These are phyloP conservation scores for Tagetes erecta DNA, from an alignment of 129 eudicot species.

Conservation along the genomic window DNA sequence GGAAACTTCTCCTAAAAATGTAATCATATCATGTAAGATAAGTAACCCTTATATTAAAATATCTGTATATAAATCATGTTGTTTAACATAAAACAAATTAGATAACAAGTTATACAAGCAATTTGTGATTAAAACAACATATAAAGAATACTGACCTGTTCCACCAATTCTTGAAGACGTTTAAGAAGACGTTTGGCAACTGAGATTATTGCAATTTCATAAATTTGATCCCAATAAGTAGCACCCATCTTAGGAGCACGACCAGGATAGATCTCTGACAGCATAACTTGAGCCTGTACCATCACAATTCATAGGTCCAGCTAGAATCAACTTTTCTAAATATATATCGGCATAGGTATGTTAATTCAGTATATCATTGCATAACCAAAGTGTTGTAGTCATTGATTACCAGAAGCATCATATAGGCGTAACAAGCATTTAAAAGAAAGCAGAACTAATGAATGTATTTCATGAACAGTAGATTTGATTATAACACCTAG, in stretches of 20 bases:
- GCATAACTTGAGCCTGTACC: constrained; percentile 87
- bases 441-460: not conserved
- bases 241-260: constrained; percentile 81
- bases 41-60: constrained; percentile 12
- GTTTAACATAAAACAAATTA: constrained; percentile 5
- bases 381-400: not conserved
- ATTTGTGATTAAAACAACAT: not conserved
- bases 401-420: constrained; percentile 12
- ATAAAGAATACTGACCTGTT: constrained; percentile 53
- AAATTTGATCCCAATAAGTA: constrained; percentile 95
- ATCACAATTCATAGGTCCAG: constrained; percentile 36
- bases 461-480: not conserved
- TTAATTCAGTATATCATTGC: not conserved
- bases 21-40: not conserved
- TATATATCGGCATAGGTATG: not conserved
- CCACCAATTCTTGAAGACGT: constrained; percentile 74
- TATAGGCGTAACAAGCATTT: constrained; percentile 17
- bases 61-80: not conserved
- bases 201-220: constrained; percentile 82
- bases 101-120: constrained; percentile 12
- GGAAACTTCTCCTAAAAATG: constrained; percentile 67
- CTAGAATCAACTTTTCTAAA: constrained; percentile 16
- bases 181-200: constrained; percentile 82
- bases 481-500: constrained; percentile 4
- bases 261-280: constrained; percentile 99